Base-by-base conservation (phyloP, 805 yeast species). In the Tetrapisispora iriomotensis region DNA sequence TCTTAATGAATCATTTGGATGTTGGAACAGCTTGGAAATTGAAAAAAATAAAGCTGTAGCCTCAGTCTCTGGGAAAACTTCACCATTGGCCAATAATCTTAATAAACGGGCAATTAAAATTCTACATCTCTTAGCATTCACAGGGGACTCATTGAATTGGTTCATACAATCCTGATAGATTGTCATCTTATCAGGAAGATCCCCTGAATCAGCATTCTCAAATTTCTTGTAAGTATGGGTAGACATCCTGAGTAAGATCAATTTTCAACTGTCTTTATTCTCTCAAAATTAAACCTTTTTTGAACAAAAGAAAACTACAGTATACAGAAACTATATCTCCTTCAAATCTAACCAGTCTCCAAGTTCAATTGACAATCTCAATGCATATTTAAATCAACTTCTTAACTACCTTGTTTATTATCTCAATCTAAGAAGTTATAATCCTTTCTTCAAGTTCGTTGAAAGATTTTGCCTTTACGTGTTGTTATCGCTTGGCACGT, bases 91-190 rank as follows among this genome's bases (percentile, higher is more conserved):
- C 45, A 92, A 65, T 57, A 92, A 72, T 54, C 94, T 75, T 56
- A 88, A 69, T 51, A 92, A 70, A 63, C 87, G 79, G 25, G 96
- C 81, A 58, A 92, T 72, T 57, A 90, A 67, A 43, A 70, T 61
- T 52, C 98, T 83, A 57, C 95, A 87, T 63, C 82, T 82, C 51
- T 79, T 82, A 21, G 96, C 83, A 53, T 83, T 80, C 43, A 88
- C 81, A 9, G 95, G 95, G 32, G 92, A 74, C 47, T 88, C 85
- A 67, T 88, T 90, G 73, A 92, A 92, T 44, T 84, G 88, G 49
- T 83, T 83, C 56, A 85, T 68, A 69, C 96, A 88, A 60, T 88
- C 95, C 65, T 92, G 98, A 62, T 82, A 90, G 46, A 92, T 88
- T 9, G 96, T 81, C 97, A 92, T 92, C 65, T 88, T 88, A 65